Conservation (phyloP, 2,329 filamentous ascomycete species). For the Myriosclerotinia curreyana region DNA sequence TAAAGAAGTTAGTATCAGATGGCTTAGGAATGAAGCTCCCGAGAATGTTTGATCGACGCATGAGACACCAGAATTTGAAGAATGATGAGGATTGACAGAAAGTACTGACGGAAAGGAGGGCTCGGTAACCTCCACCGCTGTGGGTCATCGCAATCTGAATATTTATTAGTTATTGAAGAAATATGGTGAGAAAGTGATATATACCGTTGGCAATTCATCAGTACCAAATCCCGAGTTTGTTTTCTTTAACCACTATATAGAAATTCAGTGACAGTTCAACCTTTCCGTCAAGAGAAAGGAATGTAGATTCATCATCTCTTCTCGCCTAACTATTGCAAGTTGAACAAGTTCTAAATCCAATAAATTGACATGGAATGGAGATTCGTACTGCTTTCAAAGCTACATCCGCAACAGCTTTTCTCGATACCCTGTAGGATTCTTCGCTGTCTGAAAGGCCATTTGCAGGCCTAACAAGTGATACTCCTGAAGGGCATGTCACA, state of each 20-base stretch:
- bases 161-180: conserved; percentile 4
- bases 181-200: background rate
- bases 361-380: background rate
- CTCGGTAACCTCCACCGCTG: conserved; percentile 38
- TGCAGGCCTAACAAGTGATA: conserved; percentile 42
- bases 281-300: background rate
- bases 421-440: conserved; percentile 41
- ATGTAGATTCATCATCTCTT: background rate
- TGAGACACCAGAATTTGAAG: background rate
- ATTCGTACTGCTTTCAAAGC: conserved; percentile 36
- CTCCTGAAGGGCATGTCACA: conserved; percentile 41
- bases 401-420: conserved; percentile 42
- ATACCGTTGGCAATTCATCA: conserved; percentile 40
- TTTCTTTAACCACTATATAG: conserved; percentile 28
- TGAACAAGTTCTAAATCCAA: background rate
- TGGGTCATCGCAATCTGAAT: conserved; percentile 41
- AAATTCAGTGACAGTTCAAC: conserved; percentile 1
- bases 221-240: conserved; percentile 40
- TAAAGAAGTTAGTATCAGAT: background rate
- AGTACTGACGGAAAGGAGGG: conserved; percentile 31
- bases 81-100: background rate
- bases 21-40: background rate
- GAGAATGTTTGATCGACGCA: background rate
- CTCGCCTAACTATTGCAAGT: background rate
- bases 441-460: conserved; percentile 41